Evolutionary conservation across 192 early-diverging fungal species (phyloP).

Genomic region (Obelidium mucronatum): DNA sequence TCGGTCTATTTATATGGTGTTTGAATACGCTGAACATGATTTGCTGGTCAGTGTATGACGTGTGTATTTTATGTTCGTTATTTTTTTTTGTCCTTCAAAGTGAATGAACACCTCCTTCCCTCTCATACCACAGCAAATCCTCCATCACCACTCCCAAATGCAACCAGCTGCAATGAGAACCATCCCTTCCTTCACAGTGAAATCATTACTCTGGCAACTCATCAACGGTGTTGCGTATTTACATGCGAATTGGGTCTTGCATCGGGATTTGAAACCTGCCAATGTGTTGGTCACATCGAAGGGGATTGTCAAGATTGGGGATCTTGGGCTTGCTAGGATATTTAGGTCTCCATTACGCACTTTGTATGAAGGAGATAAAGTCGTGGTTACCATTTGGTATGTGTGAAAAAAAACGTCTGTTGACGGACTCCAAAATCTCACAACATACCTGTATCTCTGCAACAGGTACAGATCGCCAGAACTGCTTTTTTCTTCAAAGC

Average conservation of each 20-base stretch:
- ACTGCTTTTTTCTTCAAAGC: slow-evolving; percentile 52
- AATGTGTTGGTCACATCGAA: slow-evolving; percentile 57
- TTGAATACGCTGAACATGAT: slow-evolving; percentile 98
- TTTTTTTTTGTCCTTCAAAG: too few relatives aligned
- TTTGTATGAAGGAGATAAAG: slow-evolving; percentile 58
- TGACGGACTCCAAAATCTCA: background rate
- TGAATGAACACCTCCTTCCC: too few relatives aligned
- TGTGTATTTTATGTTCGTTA: background rate
- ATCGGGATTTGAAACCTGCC: slow-evolving; percentile 53
- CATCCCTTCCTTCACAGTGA: slow-evolving; percentile 75
- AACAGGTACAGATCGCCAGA: slow-evolving; percentile 54
- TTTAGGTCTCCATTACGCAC: slow-evolving; percentile 56
- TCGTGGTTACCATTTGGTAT: slow-evolving; percentile 65
- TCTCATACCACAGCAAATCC: slow-evolving; percentile 72
- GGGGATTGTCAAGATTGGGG: slow-evolving; percentile 61
- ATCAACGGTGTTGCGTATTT: slow-evolving; percentile 61
- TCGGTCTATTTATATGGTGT: slow-evolving; percentile 94
- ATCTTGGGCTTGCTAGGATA: slow-evolving; percentile 56
- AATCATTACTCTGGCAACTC: slow-evolving; percentile 62
- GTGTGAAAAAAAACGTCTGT: too few relatives aligned
- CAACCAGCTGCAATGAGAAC: slow-evolving; percentile 64
- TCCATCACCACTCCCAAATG: slow-evolving; percentile 85
- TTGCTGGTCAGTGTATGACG: slow-evolving; percentile 66
- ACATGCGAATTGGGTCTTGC: slow-evolving; percentile 60
- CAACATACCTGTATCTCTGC: background rate